Evolutionary conservation across 2,329 filamentous ascomycete species (phyloP).

Genomic region (Phyllosticta capitalensis): DNA sequence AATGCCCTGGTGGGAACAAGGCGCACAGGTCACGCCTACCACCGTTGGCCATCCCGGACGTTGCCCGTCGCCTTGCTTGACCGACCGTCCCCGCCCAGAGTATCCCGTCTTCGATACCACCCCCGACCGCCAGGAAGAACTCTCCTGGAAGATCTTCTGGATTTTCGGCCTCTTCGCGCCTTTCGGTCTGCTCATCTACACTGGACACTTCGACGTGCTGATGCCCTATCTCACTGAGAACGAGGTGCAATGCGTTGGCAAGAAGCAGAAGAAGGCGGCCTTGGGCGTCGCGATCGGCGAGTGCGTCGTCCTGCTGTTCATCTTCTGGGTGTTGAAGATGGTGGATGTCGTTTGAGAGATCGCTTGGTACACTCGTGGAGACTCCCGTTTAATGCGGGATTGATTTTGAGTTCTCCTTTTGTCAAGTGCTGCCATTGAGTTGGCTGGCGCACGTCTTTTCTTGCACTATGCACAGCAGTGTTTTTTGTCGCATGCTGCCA

Average conservation of each 20-base stretch:
- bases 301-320: background rate
- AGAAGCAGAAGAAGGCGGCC: conserved; percentile 2
- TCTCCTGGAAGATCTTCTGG: conserved; percentile 4
- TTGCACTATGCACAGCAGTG: background rate
- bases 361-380: background rate
- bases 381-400: too few species aligned
- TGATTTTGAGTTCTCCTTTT: background rate
- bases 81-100: background rate
- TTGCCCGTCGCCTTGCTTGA: background rate
- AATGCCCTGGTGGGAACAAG: background rate
- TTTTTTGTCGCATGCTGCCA: background rate
- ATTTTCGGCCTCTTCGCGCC: conserved; percentile 3
- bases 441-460: background rate
- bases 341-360: conserved; percentile 1
- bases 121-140: background rate
- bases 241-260: background rate
- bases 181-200: background rate
- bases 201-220: background rate
- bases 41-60: background rate
- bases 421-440: background rate
- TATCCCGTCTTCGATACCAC: background rate
- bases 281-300: background rate
- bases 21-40: background rate
- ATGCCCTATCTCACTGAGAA: conserved; percentile 1
- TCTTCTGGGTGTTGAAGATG: conserved; percentile 1